Evolutionary conservation across 106 monocot species (phyloP).

Genomic region (Phalaenopsis equestris): DNA sequence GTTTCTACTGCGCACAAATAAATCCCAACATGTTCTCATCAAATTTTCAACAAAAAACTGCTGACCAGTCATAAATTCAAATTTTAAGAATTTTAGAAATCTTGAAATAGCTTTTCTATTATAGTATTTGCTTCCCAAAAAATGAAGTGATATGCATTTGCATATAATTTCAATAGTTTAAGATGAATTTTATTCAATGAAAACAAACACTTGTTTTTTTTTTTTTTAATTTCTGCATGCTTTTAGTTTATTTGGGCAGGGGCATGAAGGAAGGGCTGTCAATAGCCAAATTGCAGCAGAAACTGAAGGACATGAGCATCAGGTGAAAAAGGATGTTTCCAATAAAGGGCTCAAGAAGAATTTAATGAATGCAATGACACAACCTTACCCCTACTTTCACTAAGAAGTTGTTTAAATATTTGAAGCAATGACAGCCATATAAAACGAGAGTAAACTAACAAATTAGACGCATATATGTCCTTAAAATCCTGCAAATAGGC

Average conservation of each 20-base stretch:
- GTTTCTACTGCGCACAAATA: background rate
- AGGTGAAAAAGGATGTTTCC: background rate
- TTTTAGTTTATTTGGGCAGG: background rate
- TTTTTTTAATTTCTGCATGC: too few species aligned
- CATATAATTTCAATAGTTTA: conserved; percentile 2
- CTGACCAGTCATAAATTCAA: background rate
- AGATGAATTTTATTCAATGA: background rate
- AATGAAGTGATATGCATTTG: background rate
- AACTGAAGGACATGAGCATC: too few species aligned
- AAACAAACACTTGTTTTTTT: background rate
- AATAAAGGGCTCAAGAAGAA: background rate
- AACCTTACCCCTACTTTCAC: background rate
- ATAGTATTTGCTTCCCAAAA: background rate
- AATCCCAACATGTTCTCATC: background rate
- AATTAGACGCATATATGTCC: background rate
- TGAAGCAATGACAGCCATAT: background rate
- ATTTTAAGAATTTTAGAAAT: background rate
- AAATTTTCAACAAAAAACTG: background rate
- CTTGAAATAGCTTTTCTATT: background rate
- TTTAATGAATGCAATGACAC: background rate
- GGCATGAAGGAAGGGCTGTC: background rate
- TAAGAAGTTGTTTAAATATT: background rate
- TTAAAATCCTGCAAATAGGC: background rate
- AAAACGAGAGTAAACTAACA: background rate
- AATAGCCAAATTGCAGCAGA: too few species aligned